Conservation (phyloP, 2,329 filamentous ascomycete species). For the Colletotrichum coccodes region DNA sequence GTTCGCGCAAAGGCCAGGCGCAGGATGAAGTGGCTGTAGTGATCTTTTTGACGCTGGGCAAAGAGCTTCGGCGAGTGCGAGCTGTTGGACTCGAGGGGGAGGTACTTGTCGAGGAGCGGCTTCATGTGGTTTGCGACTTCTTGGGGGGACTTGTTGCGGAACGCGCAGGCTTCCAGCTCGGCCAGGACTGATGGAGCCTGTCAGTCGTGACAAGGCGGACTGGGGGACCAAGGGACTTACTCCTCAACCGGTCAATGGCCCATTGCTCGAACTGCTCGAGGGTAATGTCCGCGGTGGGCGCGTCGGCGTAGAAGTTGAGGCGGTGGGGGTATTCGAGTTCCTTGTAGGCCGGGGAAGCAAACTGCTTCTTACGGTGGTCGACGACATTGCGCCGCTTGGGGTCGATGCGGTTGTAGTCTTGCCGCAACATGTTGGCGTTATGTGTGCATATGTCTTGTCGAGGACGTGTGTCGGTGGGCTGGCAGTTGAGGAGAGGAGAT, state of each 20-base stretch:
- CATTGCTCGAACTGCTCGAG: slow-evolving; percentile 99
- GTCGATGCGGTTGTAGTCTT: slow-evolving; percentile 64
- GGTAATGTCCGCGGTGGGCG: slow-evolving; percentile 93
- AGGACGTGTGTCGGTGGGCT: background rate
- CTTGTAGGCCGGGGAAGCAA: slow-evolving; percentile 80
- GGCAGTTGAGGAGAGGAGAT: slow-evolving; percentile 7
- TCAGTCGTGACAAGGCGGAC: background rate
- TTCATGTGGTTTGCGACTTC: slow-evolving; percentile 89
- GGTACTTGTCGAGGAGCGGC: slow-evolving; percentile 86
- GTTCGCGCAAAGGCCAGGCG: slow-evolving; percentile 92
- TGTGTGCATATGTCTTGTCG: background rate
- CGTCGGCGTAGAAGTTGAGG: slow-evolving; percentile 89
- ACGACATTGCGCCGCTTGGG: slow-evolving; percentile 81
- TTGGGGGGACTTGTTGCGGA: slow-evolving; percentile 86
- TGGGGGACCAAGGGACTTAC: slow-evolving; percentile 53
- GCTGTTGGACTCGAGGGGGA: slow-evolving; percentile 82
- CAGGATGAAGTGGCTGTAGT: slow-evolving; percentile 98
- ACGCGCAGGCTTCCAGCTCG: slow-evolving; percentile 93
- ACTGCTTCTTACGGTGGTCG: slow-evolving; percentile 88
- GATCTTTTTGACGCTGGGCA: slow-evolving; percentile 88
- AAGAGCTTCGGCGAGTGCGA: slow-evolving; percentile 69
- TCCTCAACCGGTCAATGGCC: slow-evolving; percentile 91
- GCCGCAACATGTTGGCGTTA: slow-evolving; percentile 54
- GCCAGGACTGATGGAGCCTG: slow-evolving; percentile 71
- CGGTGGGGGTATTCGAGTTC: slow-evolving; percentile 84